Base-by-base conservation (phyloP, 768 basidiomycete species). In the Sistotremastrum suecicum region DNA sequence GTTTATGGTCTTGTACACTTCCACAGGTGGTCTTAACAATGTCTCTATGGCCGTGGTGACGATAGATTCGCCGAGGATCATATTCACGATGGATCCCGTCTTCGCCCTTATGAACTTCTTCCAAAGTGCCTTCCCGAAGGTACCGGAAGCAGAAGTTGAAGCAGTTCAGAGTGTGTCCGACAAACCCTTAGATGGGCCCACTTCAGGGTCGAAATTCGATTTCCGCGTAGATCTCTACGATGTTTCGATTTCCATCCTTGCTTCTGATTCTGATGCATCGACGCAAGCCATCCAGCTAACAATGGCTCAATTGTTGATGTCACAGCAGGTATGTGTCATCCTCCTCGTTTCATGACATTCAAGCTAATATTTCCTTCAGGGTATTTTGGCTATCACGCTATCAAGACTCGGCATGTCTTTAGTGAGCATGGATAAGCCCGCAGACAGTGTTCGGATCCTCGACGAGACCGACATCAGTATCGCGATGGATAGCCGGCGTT, bases 381-480 rank as follows among this genome's bases (percentile, higher is more conserved):
- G 80, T 5, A 75, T 89, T 34, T 59, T 87, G 49, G 86, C 91
- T 2, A 64, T 98, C 46, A 89, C 75, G 34, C 66, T 97, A 33
- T 77, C 72, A 44, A 74, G 72, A 32, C 70, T 97, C 6, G 95
- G 95, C 20, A 98, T 99, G 94, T 95, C 90, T 3, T 69, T 99
- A 32, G 76, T 80, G 49, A 72, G 74, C 31, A 98, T 99, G 91
- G 87, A 86, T 51, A 72, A 73, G 51, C 69, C 76, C 40, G 68
- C 77, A 0, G 92, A 98, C 51, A 79, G 74, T 41, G 89, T 92
- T 42, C 78, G 88, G 40, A 90, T 99, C 64, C 68, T 99, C 52
- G 95, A 99, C 58, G 85, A 97, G 49, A 68, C 95, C 43, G 88
- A 95, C 59, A 56, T 94, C 41, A 85, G 89, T 0, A 69, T 94